These are phyloP conservation scores for Zoysia japonica DNA, from an alignment of 176 grass and related monocot species.

Conservation along the genomic window DNA sequence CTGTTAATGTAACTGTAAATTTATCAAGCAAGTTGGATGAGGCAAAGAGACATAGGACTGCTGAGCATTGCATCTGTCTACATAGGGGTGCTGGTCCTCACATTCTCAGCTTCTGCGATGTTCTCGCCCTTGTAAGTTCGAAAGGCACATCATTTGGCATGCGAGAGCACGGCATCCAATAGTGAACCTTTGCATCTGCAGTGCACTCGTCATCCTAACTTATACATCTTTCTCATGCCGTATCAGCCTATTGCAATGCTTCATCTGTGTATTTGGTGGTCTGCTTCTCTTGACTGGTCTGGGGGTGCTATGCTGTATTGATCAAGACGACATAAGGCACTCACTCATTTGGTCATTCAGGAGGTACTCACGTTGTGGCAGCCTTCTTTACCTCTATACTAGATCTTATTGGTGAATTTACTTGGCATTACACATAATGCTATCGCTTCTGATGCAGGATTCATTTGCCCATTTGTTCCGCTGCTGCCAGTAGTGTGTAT, in stretches of 20 bases:
- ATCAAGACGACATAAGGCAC: slow-evolving; percentile 68
- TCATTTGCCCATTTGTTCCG: too few species aligned
- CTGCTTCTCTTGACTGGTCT: too few species aligned
- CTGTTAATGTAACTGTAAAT: background rate
- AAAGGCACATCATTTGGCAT: background rate
- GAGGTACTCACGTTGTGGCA: slow-evolving; percentile 48
- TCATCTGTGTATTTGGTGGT: too few species aligned
- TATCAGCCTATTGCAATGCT: slow-evolving; percentile 12
- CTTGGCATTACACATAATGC: background rate
- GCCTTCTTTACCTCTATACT: background rate
- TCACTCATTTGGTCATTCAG: slow-evolving; percentile 72
- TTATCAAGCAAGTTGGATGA: slow-evolving; percentile 54
- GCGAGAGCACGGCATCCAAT: background rate
- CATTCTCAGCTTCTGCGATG: slow-evolving; percentile 61
- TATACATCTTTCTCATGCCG: background rate
- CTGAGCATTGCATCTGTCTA: slow-evolving; percentile 11
- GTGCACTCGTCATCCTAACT: slow-evolving; percentile 3
- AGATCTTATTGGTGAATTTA: background rate
- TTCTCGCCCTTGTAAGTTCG: slow-evolving; percentile 28
- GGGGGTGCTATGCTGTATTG: slow-evolving; percentile 15
- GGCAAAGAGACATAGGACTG: slow-evolving; percentile 51
- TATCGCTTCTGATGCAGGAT: background rate
- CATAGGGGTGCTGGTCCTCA: slow-evolving; percentile 67
- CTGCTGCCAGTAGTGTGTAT: too few species aligned
- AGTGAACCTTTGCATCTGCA: background rate